Base-by-base conservation (phyloP, 352 stramenopile genomes). In the Globisporangium irregulare region DNA sequence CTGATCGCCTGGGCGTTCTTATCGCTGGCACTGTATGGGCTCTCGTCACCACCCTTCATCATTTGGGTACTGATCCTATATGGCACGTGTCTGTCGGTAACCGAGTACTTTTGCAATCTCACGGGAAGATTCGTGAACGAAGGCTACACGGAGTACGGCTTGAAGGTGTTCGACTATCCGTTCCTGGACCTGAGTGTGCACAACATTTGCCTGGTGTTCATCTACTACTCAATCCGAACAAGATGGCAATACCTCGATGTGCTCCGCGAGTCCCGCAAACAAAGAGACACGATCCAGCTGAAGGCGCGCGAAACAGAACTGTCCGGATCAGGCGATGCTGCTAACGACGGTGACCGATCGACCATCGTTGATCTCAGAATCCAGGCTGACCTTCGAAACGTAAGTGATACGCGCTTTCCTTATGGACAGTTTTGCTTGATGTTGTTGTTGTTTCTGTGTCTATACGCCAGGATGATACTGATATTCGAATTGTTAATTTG, bases 141-240 rank as follows among this genome's bases (percentile, higher is more conserved):
- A 2, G 75, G 89, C 61, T 92, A 87, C 69, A 77, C 80, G 15
- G 73, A 64, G 27, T 90, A 88, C 64, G 86, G 86, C 4, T 67
- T 94, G 53, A 76, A 82, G 15, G 70, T 73, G n/a, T 93, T 93
- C 61, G 70, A 92, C 54, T 92, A 91, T 38, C 83, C 83, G 29
- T 87, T 91, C 59, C 64, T 94, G 3, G 86, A 96, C 67, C 77
- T 94, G 7, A 81, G 77, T 22, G 75, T 85, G 10, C 88, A 96
- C 63, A 93, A 90, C 29, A 62, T 91, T 25, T 93, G 83, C 54
- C 73, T 94, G 18, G 71, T 90, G 18, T 78, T 93, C 62, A 92
- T 96, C 53, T 93, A 84, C 71, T 68, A 87, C n/a, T 87, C 85
- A 1, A 92, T 92, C 69, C 85, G 87, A 36, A 92, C 86, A 36